Conservation (phyloP, 2,329 filamentous ascomycete species). For the Cercospora sp. region DNA sequence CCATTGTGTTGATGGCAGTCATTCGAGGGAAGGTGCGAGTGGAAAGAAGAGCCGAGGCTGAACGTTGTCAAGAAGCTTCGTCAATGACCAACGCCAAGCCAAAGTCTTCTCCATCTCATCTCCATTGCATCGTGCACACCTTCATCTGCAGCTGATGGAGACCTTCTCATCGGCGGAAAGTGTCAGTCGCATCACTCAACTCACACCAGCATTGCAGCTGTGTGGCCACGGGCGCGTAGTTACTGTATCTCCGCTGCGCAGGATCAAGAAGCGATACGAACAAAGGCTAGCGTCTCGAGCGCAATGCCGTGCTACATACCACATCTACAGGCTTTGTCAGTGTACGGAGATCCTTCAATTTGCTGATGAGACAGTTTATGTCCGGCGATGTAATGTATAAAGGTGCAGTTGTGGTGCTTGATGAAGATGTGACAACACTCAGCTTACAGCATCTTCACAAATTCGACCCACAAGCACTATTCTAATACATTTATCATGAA, state of each 20-base stretch:
- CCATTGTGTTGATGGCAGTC: background rate
- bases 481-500: conserved; percentile 11
- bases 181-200: background rate
- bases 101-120: background rate
- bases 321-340: background rate
- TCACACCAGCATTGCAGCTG: background rate
- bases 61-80: background rate
- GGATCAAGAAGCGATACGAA: background rate
- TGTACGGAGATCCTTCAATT: background rate
- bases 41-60: background rate
- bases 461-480: background rate
- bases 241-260: background rate
- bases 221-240: background rate
- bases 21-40: background rate
- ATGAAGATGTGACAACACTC: background rate
- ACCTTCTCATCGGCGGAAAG: background rate
- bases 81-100: background rate
- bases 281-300: background rate
- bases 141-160: background rate
- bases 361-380: background rate
- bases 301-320: background rate
- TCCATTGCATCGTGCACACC: background rate
- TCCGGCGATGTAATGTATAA: background rate
- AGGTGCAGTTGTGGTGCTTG: background rate
- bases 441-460: background rate